Evolutionary conservation across 495 filamentous ascomycete species (phyloP).

Genomic region (Aspergillus wentii): DNA sequence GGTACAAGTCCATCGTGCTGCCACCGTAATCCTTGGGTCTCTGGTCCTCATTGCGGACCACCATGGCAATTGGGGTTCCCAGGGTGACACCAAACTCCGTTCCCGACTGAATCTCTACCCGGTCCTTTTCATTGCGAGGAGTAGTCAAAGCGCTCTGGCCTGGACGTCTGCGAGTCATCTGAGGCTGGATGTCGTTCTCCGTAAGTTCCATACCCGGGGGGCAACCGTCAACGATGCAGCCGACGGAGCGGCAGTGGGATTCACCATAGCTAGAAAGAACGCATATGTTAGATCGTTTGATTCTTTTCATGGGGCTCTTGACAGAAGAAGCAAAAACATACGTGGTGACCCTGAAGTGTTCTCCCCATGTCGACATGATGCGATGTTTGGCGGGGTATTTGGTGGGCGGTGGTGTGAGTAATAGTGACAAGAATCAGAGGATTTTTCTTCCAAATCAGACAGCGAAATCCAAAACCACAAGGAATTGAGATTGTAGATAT

Average conservation of each 20-base stretch:
- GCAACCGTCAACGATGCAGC: conserved; percentile 82
- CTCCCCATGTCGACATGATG: conserved; percentile 87
- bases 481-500: too few species aligned
- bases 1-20: conserved; percentile 88
- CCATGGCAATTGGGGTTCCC: conserved; percentile 85
- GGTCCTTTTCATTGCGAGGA: conserved; percentile 88
- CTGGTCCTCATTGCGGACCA: conserved; percentile 90
- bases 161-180: conserved; percentile 86
- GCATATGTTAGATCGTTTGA: conserved; percentile 3
- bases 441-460: too few species aligned
- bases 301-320: conserved; percentile 12
- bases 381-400: neutral
- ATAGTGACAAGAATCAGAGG: conserved; percentile 3
- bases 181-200: conserved; percentile 88
- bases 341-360: conserved; percentile 81
- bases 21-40: conserved; percentile 89
- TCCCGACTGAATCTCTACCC: conserved; percentile 88
- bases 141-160: conserved; percentile 90
- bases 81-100: conserved; percentile 90
- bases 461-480: too few species aligned
- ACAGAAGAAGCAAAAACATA: conserved; percentile 38
- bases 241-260: conserved; percentile 86
- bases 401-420: neutral
- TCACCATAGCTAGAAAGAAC: conserved; percentile 68
- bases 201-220: conserved; percentile 87